phyloP scores from a whole-genome alignment of 345 rosid genomes.

The Sisymbrium irio region DNA sequence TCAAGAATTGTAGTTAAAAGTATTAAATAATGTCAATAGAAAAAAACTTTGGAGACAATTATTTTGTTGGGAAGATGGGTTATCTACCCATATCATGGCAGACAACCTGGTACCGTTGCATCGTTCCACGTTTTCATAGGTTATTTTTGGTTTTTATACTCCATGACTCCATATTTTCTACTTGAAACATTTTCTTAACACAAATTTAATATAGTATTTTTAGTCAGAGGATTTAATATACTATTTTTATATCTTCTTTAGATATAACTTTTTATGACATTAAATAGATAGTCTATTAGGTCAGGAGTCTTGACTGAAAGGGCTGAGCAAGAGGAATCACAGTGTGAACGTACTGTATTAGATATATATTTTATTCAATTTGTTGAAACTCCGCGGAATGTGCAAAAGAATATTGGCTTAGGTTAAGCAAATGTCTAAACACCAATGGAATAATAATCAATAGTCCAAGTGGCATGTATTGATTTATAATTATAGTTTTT shows the following conservation, averaged over 20 bases:
- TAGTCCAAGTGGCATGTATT: neutral
- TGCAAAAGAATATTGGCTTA: no score
- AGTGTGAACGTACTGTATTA: neutral
- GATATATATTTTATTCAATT: no score
- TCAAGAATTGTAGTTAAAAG: neutral
- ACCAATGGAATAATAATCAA: neutral
- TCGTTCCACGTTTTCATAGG: slow-evolving; percentile 10
- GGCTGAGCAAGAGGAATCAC: neutral
- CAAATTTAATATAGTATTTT: neutral
- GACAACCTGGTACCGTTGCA: slow-evolving; percentile 39
- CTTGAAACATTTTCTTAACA: neutral
- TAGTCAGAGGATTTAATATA: neutral
- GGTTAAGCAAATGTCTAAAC: no score
- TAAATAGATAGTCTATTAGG: slow-evolving; percentile 4
- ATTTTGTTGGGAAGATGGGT: slow-evolving; percentile 14
- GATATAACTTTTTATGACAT: neutral
- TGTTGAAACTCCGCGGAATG: no score
- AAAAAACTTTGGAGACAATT: slow-evolving; percentile 9
- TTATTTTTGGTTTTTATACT: neutral
- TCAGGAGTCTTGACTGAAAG: neutral
- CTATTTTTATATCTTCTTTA: neutral
- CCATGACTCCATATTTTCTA: neutral
- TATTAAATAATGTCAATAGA: neutral
- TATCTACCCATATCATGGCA: slow-evolving; percentile 28
- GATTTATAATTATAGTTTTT: neutral